Percentiles rank a stretch among this genome's conserved stretches.
Evolutionary conservation across 2,329 filamentous ascomycete species (phyloP).

Genomic region (Elsinoe batatas): DNA sequence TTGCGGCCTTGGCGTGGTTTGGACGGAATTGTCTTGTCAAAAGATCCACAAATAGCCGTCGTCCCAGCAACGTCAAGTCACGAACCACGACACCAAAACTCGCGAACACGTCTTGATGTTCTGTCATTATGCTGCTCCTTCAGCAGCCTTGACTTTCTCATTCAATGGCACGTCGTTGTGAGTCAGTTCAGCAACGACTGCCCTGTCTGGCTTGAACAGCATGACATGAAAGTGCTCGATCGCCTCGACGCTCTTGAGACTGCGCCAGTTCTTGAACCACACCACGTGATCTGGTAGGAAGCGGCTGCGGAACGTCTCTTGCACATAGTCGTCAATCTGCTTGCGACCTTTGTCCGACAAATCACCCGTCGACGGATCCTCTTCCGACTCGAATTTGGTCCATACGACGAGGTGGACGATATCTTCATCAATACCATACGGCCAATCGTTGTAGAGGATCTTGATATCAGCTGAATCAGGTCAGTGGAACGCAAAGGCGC

Average conservation of each 20-base stretch:
- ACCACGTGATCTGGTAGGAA: constrained; percentile 47
- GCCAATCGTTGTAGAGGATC: constrained; percentile 86
- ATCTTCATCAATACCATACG: constrained; percentile 68
- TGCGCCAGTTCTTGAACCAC: constrained; percentile 92
- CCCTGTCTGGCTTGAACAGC: constrained; percentile 64
- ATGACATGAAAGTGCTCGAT: constrained; percentile 95
- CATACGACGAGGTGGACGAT: constrained; percentile 85
- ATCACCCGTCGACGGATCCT: constrained; percentile 56
- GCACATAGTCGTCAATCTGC: constrained; percentile 62
- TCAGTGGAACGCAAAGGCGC: background rate
- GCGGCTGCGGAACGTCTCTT: constrained; percentile 50
- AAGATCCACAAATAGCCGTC: constrained; percentile 2
- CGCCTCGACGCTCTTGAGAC: constrained; percentile 72
- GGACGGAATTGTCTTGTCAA: background rate
- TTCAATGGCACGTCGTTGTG: constrained; percentile 59
- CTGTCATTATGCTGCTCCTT: background rate
- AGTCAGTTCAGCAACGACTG: constrained; percentile 62
- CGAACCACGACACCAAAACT: background rate
- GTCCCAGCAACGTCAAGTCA: constrained; percentile 1
- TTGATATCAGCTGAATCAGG: constrained; percentile 50
- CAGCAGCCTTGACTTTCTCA: constrained; percentile 19
- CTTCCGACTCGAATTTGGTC: constrained; percentile 76
- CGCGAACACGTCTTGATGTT: background rate
- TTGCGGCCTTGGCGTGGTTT: constrained; percentile 1
- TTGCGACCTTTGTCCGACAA: constrained; percentile 53